Evolutionary conservation across 225 moss, liverwort and hornwort species (phyloP).

Genomic region (Anthoceros angustus): DNA sequence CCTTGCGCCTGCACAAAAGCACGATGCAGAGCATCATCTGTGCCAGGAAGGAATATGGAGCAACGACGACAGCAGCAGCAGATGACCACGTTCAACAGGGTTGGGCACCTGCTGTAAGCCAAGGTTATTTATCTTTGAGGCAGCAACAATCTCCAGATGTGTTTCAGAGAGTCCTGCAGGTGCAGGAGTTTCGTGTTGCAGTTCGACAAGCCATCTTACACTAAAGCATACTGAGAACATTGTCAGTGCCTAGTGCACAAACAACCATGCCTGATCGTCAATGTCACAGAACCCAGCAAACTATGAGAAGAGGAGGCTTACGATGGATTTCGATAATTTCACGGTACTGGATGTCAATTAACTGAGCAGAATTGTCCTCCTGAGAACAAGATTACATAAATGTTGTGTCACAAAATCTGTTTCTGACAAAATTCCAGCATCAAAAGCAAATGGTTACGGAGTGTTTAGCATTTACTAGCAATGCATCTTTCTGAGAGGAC

Average conservation of each 20-base stretch:
- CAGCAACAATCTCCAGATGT: conserved; percentile 11
- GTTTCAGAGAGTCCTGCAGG: conserved; percentile 8
- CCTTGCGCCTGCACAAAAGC: too few relatives aligned
- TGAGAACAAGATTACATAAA: neutral
- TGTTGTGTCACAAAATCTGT: neutral
- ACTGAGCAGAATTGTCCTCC: neutral
- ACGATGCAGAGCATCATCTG: too few relatives aligned
- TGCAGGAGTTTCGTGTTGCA: too few relatives aligned
- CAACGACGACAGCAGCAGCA: too few relatives aligned
- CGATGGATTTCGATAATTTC: conserved; percentile 11
- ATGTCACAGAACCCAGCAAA: neutral
- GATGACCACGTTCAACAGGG: too few relatives aligned
- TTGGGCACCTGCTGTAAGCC: too few relatives aligned
- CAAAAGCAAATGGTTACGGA: neutral
- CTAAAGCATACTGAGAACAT: neutral
- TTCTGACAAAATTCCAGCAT: neutral
- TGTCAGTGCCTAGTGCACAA: neutral
- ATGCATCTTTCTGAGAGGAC: neutral
- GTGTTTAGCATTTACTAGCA: neutral
- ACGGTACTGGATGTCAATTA: conserved; percentile 10
- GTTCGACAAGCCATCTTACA: neutral
- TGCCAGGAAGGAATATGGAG: too few relatives aligned
- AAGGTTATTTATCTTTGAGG: too few relatives aligned
- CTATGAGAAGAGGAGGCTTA: conserved; percentile 4
- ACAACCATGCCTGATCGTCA: neutral